Percentiles rank a stretch among this genome's conserved stretches.
Evolutionary conservation across 345 rosid species (phyloP).

Genomic region (Lagerstroemia speciosa): DNA sequence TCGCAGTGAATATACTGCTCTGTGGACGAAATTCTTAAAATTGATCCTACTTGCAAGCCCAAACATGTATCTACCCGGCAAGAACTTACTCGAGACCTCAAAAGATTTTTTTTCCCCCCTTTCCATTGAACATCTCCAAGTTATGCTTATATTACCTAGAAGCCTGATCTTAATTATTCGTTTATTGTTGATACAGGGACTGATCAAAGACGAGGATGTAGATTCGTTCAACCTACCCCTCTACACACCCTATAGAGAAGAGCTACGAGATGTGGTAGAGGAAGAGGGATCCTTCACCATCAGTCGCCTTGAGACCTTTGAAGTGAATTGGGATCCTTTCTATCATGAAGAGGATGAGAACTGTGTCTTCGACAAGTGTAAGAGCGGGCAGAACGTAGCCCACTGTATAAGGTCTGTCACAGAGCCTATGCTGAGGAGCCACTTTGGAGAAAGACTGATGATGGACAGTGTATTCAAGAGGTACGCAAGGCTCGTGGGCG

Average conservation of each 20-base stretch:
- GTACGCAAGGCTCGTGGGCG: conserved; percentile 2
- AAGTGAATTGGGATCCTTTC: neutral
- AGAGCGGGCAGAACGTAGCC: conserved; percentile 7
- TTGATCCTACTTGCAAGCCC: too few relatives aligned
- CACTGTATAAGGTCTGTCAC: conserved; percentile 6
- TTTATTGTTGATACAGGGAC: conserved; percentile 19
- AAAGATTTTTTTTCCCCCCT: too few relatives aligned
- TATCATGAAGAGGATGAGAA: conserved; percentile 3
- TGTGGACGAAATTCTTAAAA: too few relatives aligned
- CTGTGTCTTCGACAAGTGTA: neutral
- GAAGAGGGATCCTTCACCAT: conserved; percentile 32
- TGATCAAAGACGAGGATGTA: conserved; percentile 25
- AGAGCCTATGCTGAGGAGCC: conserved; percentile 11
- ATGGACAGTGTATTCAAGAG: conserved; percentile 14
- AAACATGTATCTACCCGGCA: too few relatives aligned
- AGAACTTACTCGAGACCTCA: too few relatives aligned
- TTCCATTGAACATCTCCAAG: too few relatives aligned
- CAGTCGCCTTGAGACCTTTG: conserved; percentile 17
- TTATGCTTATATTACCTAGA: too few relatives aligned
- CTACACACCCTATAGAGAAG: conserved; percentile 26
- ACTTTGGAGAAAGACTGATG: conserved; percentile 12
- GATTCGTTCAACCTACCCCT: conserved; percentile 31
- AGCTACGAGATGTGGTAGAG: conserved; percentile 16
- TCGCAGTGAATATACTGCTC: too few relatives aligned
- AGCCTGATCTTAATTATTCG: too few relatives aligned